phyloP scores from a whole-genome alignment of 2,329 filamentous ascomycete species.

The Claviceps monticola region DNA sequence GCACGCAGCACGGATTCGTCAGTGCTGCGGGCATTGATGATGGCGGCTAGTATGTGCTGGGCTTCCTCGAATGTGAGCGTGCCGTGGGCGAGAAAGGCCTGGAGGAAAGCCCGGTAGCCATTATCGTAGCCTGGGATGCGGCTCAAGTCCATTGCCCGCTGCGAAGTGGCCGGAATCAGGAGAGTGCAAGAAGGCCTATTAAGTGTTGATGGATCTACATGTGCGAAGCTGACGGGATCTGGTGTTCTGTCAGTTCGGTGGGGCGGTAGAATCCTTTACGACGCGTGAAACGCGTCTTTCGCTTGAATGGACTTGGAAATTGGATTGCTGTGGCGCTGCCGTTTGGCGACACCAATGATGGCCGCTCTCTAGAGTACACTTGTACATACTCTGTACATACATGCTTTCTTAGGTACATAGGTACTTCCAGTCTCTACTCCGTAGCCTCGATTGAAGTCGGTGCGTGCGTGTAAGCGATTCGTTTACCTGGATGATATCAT shows the following conservation, averaged over 20 bases:
- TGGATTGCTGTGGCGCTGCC: not conserved
- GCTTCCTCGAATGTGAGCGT: constrained; percentile 64
- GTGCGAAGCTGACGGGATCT: not conserved
- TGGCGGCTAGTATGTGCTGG: constrained; percentile 60
- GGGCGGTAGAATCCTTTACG: no score
- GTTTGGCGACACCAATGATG: not conserved
- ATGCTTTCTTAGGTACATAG: no score
- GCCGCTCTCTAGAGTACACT: no score
- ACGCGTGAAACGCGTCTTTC: not conserved
- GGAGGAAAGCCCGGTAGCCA: constrained; percentile 75
- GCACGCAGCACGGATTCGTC: constrained; percentile 28
- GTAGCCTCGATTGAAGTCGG: no score
- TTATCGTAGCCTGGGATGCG: constrained; percentile 33
- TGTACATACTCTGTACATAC: no score
- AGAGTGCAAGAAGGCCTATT: not conserved
- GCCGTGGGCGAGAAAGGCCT: constrained; percentile 70
- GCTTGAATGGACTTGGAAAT: no score
- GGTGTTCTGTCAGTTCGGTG: no score
- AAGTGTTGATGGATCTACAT: not conserved
- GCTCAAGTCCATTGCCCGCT: constrained; percentile 14
- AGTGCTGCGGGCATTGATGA: constrained; percentile 44
- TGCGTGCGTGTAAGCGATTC: no score
- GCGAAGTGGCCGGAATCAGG: not conserved
- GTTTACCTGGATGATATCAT: no score
- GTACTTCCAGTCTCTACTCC: no score